phyloP scores from a whole-genome alignment of 2,329 filamentous ascomycete species.

The Periconia macrospinosa region DNA sequence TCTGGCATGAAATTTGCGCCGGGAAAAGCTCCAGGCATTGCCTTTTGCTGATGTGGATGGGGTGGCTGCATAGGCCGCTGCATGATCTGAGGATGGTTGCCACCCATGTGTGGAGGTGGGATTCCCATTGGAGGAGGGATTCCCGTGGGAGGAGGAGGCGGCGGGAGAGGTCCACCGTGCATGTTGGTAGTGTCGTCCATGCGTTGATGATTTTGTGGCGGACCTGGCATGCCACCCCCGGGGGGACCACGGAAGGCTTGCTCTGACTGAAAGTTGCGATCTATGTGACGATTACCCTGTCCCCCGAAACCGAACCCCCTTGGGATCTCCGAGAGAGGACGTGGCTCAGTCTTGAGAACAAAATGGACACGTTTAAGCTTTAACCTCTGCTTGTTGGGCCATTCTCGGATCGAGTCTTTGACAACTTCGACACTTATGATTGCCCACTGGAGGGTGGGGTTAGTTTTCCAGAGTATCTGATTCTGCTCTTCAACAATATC shows the following conservation, averaged over 20 bases:
- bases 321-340: slow-evolving; percentile 2
- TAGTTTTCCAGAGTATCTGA: slow-evolving; percentile 18
- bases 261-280: neutral
- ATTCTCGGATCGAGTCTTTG: slow-evolving; percentile 11
- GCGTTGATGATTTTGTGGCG: neutral
- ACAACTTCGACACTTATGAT: slow-evolving; percentile 32
- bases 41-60: neutral
- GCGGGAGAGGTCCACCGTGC: neutral
- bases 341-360: slow-evolving; percentile 32
- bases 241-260: neutral
- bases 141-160: neutral
- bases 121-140: neutral
- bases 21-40: neutral
- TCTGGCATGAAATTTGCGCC: neutral
- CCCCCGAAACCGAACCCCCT: slow-evolving; percentile 2
- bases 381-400: neutral
- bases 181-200: neutral
- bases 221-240: neutral
- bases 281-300: neutral
- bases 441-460: slow-evolving; percentile 26
- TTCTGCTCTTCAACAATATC: slow-evolving; percentile 33
- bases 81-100: neutral
- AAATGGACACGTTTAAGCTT: slow-evolving; percentile 26
- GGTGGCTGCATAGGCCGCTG: slow-evolving; percentile 1
- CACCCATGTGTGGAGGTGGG: neutral